These are phyloP conservation scores for Pholiota adiposa DNA, from an alignment of 1,284 basidiomycete species.

Conservation along the genomic window DNA sequence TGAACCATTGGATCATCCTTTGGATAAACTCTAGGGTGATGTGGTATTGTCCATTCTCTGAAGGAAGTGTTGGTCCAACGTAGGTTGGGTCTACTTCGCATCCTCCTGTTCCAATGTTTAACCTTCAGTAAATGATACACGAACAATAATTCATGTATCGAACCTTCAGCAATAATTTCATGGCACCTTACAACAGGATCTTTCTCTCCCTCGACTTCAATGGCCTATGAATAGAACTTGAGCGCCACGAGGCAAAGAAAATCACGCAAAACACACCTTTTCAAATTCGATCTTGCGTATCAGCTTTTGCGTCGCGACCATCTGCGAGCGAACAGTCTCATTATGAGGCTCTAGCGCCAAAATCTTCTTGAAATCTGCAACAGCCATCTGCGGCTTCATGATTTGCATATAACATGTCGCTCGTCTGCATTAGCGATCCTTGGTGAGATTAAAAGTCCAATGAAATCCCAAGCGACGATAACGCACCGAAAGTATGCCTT, in stretches of 20 bases:
- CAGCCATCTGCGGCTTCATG: constrained; percentile 82
- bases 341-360: constrained; percentile 90
- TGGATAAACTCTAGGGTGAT: constrained; percentile 84
- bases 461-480: not conserved
- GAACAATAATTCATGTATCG: constrained; percentile 17
- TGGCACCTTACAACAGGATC: constrained; percentile 71
- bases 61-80: constrained; percentile 65
- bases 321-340: constrained; percentile 77
- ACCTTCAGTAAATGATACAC: not conserved
- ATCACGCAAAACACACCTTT: constrained; percentile 57
- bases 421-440: constrained; percentile 54
- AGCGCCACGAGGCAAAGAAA: constrained; percentile 6
- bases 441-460: not conserved
- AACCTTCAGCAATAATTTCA: constrained; percentile 83
- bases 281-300: constrained; percentile 87
- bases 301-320: constrained; percentile 91
- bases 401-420: constrained; percentile 93
- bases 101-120: constrained; percentile 48
- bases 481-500: constrained; percentile 87
- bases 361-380: constrained; percentile 88
- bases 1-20: constrained; percentile 92
- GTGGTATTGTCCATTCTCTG: constrained; percentile 65
- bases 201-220: constrained; percentile 88
- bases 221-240: constrained; percentile 59
- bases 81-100: constrained; percentile 77